Percentiles rank a stretch among this genome's conserved stretches.
These are phyloP conservation scores for Wickerhamiella shivajii DNA, from an alignment of 805 yeast genomes.

Conservation along the genomic window DNA sequence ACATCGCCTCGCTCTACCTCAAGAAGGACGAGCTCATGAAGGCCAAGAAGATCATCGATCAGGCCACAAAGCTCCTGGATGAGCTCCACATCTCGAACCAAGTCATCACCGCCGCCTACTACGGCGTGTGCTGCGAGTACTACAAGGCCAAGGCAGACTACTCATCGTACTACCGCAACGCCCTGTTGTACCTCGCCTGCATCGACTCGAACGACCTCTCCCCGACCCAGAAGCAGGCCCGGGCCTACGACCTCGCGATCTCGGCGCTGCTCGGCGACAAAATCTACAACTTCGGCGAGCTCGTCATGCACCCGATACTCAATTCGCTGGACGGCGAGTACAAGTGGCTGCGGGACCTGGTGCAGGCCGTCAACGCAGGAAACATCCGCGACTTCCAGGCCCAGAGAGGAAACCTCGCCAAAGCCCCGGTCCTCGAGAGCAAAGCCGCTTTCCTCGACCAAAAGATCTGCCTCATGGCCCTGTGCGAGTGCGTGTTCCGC, in stretches of 20 bases:
- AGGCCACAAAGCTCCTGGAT: slow-evolving; percentile 44
- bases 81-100: slow-evolving; percentile 36
- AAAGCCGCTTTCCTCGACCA: slow-evolving; percentile 62
- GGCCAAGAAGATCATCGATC: slow-evolving; percentile 55
- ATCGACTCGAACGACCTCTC: slow-evolving; percentile 34
- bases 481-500: slow-evolving; percentile 71
- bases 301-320: slow-evolving; percentile 77
- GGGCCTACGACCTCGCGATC: slow-evolving; percentile 64
- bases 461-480: slow-evolving; percentile 82
- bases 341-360: slow-evolving; percentile 58
- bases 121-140: slow-evolving; percentile 63
- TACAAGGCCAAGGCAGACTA: slow-evolving; percentile 64
- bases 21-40: slow-evolving; percentile 39
- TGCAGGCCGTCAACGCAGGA: slow-evolving; percentile 63
- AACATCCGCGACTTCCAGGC: slow-evolving; percentile 52
- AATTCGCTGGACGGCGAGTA: slow-evolving; percentile 36
- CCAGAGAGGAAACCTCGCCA: slow-evolving; percentile 28
- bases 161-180: slow-evolving; percentile 66
- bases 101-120: slow-evolving; percentile 68
- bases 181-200: slow-evolving; percentile 70
- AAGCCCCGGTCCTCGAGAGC: slow-evolving; percentile 41
- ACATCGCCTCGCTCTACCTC: slow-evolving; percentile 59
- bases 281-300: slow-evolving; percentile 91
- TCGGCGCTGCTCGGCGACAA: slow-evolving; percentile 84
- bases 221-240: slow-evolving; percentile 29